These are phyloP conservation scores for Penicillium sp. DNA, from an alignment of 2,329 filamentous ascomycete genomes.

Conservation along the genomic window DNA sequence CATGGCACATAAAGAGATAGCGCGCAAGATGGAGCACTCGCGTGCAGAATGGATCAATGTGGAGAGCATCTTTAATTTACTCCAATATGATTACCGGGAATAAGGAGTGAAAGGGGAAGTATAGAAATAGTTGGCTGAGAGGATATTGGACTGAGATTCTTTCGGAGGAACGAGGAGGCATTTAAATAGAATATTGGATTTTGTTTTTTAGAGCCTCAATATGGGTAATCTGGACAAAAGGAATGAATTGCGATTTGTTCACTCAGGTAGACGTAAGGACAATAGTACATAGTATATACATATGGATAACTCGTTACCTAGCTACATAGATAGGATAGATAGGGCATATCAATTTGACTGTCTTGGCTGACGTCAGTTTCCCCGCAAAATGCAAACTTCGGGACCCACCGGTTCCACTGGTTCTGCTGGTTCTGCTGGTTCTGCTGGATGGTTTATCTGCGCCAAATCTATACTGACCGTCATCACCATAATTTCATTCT, in stretches of 20 bases:
- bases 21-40: background rate
- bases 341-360: background rate
- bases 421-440: no score
- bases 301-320: no score
- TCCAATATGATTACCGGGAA: background rate
- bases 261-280: no score
- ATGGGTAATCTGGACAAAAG: background rate
- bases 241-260: background rate
- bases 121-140: no score
- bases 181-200: background rate
- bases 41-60: background rate
- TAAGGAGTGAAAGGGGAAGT: no score
- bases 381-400: background rate
- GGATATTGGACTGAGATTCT: no score
- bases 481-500: background rate
- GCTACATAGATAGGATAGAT: background rate
- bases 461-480: background rate
- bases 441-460: background rate
- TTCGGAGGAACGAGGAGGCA: background rate
- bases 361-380: background rate
- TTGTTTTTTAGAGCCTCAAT: background rate
- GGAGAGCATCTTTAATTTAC: background rate
- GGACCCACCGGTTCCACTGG: background rate
- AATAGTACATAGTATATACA: background rate
- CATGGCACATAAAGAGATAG: background rate